Evolutionary conservation across 2,329 filamentous ascomycete species (phyloP).

Genomic region (Cryphonectria japonica): DNA sequence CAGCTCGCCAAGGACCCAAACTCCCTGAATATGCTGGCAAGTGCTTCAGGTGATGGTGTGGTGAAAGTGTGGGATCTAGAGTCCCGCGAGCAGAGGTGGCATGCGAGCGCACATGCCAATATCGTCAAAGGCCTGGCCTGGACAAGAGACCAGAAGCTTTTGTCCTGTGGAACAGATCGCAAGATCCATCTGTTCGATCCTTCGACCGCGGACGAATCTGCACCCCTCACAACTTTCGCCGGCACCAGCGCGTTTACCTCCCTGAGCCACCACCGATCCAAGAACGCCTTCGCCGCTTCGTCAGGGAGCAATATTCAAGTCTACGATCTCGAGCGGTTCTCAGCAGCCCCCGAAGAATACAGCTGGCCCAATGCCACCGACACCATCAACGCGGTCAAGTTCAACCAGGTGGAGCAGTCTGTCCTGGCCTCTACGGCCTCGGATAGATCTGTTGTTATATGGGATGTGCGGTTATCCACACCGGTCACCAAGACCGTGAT

Average conservation of each 20-base stretch:
- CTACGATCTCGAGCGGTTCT: constrained; percentile 83
- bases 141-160: constrained; percentile 81
- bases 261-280: constrained; percentile 78
- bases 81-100: constrained; percentile 72
- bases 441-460: constrained; percentile 81
- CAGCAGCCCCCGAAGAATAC: constrained; percentile 79
- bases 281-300: constrained; percentile 77
- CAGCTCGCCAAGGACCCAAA: constrained; percentile 79
- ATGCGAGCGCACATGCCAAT: constrained; percentile 83
- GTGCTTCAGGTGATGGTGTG: constrained; percentile 87
- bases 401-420: constrained; percentile 94
- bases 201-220: constrained; percentile 66
- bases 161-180: constrained; percentile 85
- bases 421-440: constrained; percentile 83
- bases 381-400: constrained; percentile 84
- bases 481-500: constrained; percentile 82
- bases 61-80: constrained; percentile 74
- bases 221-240: constrained; percentile 83
- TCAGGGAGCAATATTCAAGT: constrained; percentile 76
- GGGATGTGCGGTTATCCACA: constrained; percentile 85
- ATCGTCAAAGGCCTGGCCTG: constrained; percentile 91
- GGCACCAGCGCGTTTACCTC: constrained; percentile 80
- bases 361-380: constrained; percentile 87
- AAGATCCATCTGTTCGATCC: constrained; percentile 92
- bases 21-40: constrained; percentile 74